Conservation (phyloP, 371 early-diverging fungal genomes). For the Zychaea mexicana region DNA sequence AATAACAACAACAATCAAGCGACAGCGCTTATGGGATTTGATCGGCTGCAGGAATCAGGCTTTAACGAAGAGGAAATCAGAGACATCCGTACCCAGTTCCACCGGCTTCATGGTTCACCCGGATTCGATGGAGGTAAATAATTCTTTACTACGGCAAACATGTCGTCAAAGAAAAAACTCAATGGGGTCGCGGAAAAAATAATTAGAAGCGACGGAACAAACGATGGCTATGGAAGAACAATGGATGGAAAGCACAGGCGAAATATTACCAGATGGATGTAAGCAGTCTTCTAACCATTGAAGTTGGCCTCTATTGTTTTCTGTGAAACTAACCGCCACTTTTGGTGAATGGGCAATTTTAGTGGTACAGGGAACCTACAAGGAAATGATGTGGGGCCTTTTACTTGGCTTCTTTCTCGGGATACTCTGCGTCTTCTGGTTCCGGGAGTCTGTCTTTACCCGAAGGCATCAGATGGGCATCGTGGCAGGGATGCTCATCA, state of each 20-base stretch:
- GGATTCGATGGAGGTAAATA: conserved; percentile 5
- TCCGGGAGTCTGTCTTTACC: conserved; percentile 67
- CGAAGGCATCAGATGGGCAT: conserved; percentile 71
- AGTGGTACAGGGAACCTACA: conserved; percentile 59
- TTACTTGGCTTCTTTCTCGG: conserved; percentile 71
- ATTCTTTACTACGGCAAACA: not conserved
- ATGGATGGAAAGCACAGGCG: conserved; percentile 71
- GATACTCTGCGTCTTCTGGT: conserved; percentile 67
- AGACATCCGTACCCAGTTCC: conserved; percentile 67
- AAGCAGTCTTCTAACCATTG: conserved; percentile 14
- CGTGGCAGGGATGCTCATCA: conserved; percentile 66
- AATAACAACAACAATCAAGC: not conserved
- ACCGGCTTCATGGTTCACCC: conserved; percentile 42
- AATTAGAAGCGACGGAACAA: conserved; percentile 37
- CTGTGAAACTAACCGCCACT: not conserved
- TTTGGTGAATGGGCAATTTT: no score
- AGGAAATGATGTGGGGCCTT: conserved; percentile 69
- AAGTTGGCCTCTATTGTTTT: not conserved
- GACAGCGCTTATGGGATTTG: conserved; percentile 61
- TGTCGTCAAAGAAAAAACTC: not conserved
- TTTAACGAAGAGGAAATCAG: conserved; percentile 72
- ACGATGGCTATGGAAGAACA: conserved; percentile 65
- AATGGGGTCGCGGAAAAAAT: no score
- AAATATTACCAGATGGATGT: conserved; percentile 63
- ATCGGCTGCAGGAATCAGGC: conserved; percentile 70